A percentile compares a stretch with the other conserved stretches of the same genome.
Conservation (phyloP, 441 rosid genomes). For the Populus hybrid region DNA sequence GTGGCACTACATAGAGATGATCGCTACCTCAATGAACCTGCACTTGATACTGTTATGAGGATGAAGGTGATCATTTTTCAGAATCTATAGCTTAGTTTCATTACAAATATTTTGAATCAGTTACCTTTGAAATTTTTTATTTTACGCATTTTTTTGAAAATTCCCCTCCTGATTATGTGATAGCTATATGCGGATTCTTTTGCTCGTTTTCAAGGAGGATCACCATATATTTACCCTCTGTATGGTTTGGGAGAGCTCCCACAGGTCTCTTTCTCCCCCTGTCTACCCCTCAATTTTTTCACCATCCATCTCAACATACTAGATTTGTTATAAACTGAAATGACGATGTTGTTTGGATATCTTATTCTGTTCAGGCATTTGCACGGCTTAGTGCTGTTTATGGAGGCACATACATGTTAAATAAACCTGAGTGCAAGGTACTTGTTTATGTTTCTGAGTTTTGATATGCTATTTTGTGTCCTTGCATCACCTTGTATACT, state of each 20-base stretch:
- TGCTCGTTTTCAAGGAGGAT: constrained; percentile 89
- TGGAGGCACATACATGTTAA: constrained; percentile 94
- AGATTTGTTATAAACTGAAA: not conserved
- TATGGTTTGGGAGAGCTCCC: constrained; percentile 93
- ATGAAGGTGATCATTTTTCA: constrained; percentile 62
- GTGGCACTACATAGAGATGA: constrained; percentile 89
- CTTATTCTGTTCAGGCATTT: constrained; percentile 53
- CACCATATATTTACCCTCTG: constrained; percentile 83
- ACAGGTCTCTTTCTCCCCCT: constrained; percentile 44
- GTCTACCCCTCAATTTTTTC: not conserved
- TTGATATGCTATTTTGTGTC: not conserved
- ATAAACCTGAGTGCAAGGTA: constrained; percentile 90
- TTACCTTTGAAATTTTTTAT: not conserved
- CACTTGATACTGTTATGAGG: constrained; percentile 78
- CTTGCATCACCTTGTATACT: not conserved
- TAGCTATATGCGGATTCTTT: constrained; percentile 77
- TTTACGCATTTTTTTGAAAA: constrained; percentile 3
- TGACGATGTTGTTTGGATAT: constrained; percentile 1
- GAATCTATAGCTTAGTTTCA: not conserved
- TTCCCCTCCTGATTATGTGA: constrained; percentile 11
- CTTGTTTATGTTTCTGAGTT: constrained; percentile 10
- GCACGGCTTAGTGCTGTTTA: constrained; percentile 93
- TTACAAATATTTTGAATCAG: not conserved
- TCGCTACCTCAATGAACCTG: constrained; percentile 67
- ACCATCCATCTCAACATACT: not conserved